Base-by-base conservation (phyloP, 2,329 filamentous ascomycete genomes). In the Colletotrichum sp. region DNA sequence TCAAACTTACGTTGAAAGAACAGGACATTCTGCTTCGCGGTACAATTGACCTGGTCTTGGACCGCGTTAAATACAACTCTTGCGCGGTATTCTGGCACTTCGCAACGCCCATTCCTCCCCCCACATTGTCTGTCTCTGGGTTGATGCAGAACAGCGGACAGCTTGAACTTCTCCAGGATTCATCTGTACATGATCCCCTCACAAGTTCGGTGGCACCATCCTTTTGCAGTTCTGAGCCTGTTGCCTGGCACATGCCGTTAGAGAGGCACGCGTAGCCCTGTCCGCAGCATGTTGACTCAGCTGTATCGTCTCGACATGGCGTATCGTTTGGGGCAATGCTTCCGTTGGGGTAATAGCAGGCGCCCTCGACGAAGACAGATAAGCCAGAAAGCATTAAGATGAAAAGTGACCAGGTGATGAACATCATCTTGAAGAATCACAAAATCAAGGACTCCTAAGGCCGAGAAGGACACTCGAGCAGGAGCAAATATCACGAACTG, bases 131-230 rank as follows among this genome's bases (percentile, higher is more conserved):
- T 8, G 68, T 26, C 12, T 78, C 65, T 13, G 76, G 76, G 26
- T 81, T 79, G n/a, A 81, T 78, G 77, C 84, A 86, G 69, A 85
- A 84, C 8, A 76, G 62, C 5, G 84, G 84, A 68, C 84, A 86
- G 16, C 75, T 77, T 18, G 78, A 74, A 52, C 80, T 83, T 24
- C 79, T 71, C 81, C 83, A 86, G 1, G 62, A 76, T 62, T 79
- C 71, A 68, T 85, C 83, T 2, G 84, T 85, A 49, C 84, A 86
- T 36, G 81, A 79, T 12, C 83, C 83, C 9, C 85, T 81, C 5
- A 83, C 81, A 28, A 79, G 84, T 8, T 77, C 68, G 4, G 77
- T 75, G 8, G 80, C 78, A 7, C 79, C 79, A 1, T 72, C 68
- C 65, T 80, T 78, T 24, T 77, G 71, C 12, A 81, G 55, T 68